Base-by-base conservation (phyloP, 768 basidiomycete species). In the Hemileccinum rubropunctum region DNA sequence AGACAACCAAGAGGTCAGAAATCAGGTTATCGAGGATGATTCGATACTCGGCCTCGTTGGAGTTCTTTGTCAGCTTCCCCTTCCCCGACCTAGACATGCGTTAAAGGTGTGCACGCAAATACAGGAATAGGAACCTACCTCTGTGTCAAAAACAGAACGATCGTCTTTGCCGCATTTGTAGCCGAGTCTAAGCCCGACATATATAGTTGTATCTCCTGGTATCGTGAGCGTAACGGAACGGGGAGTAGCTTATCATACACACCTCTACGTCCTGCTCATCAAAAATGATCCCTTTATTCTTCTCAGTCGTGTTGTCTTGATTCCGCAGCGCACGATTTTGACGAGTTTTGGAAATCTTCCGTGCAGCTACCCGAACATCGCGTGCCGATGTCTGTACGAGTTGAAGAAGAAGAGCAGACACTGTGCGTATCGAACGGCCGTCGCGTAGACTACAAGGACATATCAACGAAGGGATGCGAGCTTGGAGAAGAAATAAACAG, bases 321-420 rank as follows among this genome's bases (percentile, higher is more conserved):
- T 84, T 73, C 11, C 75, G 78, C 43, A 90, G 59, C 0, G 80
- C 82, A 17, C 76, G 76, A 60, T 81, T 81, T 59, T 84, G 81
- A 8, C 86, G 80, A 27, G 74, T 67, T 54, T 83, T 86, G 28
- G 76, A 79, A 32, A 90, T 77, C 52, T 71, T 76, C 52, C 74
- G 75, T 1, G 85, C 86, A 45, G 83, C 78, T n/a, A 84, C 64
- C 15, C 84, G 77, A n/a, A 95, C 83, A 56, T 92, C 91, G 55
- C 91, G 87, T 0, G 91, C 86, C 4, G 92, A 95, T 0, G 93
- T 95, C 63, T 99, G 97, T 2, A 98, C 87, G n/a, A 99, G 84
- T 58, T 98, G 95, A 17, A 99, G 75, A 10, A 99, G 76, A 6
- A 99, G 74, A 0, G 95, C 95, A 3, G 93, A 95, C 12, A 95